These are phyloP conservation scores for Verticillium dahliae DNA, from an alignment of 2,329 filamentous ascomycete species.

Conservation along the genomic window DNA sequence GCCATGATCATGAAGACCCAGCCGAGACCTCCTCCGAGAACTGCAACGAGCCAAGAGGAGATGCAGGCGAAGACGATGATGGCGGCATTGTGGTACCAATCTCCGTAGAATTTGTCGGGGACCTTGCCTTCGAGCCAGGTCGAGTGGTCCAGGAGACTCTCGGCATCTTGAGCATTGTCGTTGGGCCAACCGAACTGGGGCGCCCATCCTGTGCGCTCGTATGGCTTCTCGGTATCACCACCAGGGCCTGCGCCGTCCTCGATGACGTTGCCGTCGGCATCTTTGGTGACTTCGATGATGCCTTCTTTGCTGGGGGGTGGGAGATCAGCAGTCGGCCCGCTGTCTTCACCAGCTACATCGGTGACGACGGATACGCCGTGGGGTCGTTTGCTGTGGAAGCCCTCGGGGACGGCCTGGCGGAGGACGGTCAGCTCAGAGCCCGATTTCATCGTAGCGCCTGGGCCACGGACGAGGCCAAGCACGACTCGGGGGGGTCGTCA, in stretches of 20 bases:
- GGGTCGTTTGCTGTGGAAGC: slow-evolving; percentile 53
- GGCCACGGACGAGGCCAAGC: neutral
- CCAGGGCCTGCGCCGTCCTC: slow-evolving; percentile 32
- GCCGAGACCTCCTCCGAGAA: slow-evolving; percentile 82
- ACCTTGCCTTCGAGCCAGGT: slow-evolving; percentile 80
- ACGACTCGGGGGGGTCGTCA: neutral
- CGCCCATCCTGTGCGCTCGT: slow-evolving; percentile 70
- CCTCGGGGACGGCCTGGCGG: slow-evolving; percentile 53
- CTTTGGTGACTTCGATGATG: slow-evolving; percentile 49
- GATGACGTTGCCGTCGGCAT: slow-evolving; percentile 40
- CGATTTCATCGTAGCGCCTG: slow-evolving; percentile 1
- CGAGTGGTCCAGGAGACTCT: slow-evolving; percentile 77
- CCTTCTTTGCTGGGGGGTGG: slow-evolving; percentile 67
- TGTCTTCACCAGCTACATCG: slow-evolving; percentile 65
- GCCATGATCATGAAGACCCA: slow-evolving; percentile 96
- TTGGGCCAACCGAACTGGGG: slow-evolving; percentile 71
- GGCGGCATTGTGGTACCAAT: slow-evolving; percentile 98
- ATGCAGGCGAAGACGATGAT: slow-evolving; percentile 91
- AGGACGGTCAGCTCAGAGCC: neutral
- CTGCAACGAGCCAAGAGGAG: slow-evolving; percentile 80
- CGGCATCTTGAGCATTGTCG: slow-evolving; percentile 49
- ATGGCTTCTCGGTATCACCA: slow-evolving; percentile 40
- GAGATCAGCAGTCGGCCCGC: slow-evolving; percentile 65
- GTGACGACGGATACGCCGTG: slow-evolving; percentile 68
- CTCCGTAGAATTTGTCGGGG: slow-evolving; percentile 86